phyloP scores from a whole-genome alignment of 2,329 filamentous ascomycete genomes.

The Neonectria faginata region DNA sequence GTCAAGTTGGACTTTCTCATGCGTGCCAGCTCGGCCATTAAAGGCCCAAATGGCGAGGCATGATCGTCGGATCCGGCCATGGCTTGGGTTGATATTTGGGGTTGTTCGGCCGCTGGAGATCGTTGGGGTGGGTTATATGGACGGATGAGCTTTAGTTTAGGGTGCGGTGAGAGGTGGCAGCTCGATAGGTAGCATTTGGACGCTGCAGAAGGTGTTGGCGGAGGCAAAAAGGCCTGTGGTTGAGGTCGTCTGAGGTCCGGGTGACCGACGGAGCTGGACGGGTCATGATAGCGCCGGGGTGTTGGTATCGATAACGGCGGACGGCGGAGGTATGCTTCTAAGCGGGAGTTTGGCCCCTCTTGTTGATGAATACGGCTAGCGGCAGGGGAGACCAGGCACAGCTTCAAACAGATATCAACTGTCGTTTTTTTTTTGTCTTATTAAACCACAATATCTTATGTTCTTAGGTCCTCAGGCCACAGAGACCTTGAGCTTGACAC shows the following conservation, averaged over 20 bases:
- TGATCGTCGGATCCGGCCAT: slow-evolving; percentile 52
- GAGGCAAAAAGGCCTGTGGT: slow-evolving; percentile 27
- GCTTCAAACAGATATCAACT: not conserved
- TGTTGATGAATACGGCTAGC: not conserved
- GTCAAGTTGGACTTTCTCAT: slow-evolving; percentile 76
- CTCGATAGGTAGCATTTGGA: not conserved
- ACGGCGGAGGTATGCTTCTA: slow-evolving; percentile 34
- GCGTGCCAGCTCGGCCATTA: slow-evolving; percentile 80
- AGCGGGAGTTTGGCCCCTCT: slow-evolving; percentile 29
- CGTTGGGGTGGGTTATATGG: not conserved
- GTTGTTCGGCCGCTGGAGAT: not conserved
- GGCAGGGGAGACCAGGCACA: not conserved
- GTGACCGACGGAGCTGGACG: slow-evolving; percentile 27
- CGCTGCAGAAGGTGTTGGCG: not conserved
- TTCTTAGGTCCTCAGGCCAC: too few relatives aligned
- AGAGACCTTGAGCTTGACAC: not conserved
- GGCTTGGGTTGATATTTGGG: slow-evolving; percentile 28
- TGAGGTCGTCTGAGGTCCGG: slow-evolving; percentile 39
- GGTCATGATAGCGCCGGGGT: slow-evolving; percentile 30
- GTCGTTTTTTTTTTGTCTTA: not conserved
- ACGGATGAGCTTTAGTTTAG: not conserved
- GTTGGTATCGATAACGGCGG: slow-evolving; percentile 41
- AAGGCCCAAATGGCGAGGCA: slow-evolving; percentile 61
- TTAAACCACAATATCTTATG: not conserved
- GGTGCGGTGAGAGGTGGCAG: not conserved